Percentiles rank a stretch among this genome's conserved stretches.
These are phyloP conservation scores for Yamadazyma atmosphaerica DNA, from an alignment of 1,139 yeast species.

Conservation along the genomic window DNA sequence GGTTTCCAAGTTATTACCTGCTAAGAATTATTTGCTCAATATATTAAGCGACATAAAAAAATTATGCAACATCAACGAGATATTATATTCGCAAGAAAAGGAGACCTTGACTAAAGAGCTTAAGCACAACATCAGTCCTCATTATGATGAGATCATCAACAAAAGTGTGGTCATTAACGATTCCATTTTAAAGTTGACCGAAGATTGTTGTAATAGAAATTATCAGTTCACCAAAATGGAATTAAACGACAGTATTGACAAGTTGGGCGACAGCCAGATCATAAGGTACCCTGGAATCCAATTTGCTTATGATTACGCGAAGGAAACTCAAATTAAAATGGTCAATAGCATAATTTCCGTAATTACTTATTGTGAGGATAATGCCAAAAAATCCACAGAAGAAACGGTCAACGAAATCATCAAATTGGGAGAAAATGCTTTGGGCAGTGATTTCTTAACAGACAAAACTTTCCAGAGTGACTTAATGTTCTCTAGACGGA, in stretches of 20 bases:
- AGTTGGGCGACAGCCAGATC: constrained; percentile 58
- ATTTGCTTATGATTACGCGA: constrained; percentile 70
- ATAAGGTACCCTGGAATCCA: constrained; percentile 62
- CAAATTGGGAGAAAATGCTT: constrained; percentile 55
- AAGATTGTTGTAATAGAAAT: constrained; percentile 54
- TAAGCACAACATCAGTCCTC: constrained; percentile 56
- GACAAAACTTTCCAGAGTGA: constrained; percentile 73
- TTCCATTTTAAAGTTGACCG: constrained; percentile 62
- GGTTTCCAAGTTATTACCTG: constrained; percentile 86
- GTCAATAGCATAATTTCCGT: constrained; percentile 61
- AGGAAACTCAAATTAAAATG: constrained; percentile 66
- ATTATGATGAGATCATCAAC: constrained; percentile 53
- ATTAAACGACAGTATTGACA: constrained; percentile 53
- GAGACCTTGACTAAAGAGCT: constrained; percentile 48
- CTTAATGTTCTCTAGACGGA: constrained; percentile 78
- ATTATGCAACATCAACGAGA: constrained; percentile 62
- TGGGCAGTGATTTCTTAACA: constrained; percentile 60
- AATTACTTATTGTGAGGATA: constrained; percentile 65
- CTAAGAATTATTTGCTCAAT: constrained; percentile 77
- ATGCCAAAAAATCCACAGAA: constrained; percentile 63
- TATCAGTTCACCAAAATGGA: constrained; percentile 61
- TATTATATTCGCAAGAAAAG: constrained; percentile 51
- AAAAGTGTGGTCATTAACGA: constrained; percentile 59
- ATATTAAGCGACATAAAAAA: constrained; percentile 63
- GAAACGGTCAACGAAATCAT: constrained; percentile 63